Conservation (phyloP, 169 alveolate species). For the Eimeria zaria region DNA sequence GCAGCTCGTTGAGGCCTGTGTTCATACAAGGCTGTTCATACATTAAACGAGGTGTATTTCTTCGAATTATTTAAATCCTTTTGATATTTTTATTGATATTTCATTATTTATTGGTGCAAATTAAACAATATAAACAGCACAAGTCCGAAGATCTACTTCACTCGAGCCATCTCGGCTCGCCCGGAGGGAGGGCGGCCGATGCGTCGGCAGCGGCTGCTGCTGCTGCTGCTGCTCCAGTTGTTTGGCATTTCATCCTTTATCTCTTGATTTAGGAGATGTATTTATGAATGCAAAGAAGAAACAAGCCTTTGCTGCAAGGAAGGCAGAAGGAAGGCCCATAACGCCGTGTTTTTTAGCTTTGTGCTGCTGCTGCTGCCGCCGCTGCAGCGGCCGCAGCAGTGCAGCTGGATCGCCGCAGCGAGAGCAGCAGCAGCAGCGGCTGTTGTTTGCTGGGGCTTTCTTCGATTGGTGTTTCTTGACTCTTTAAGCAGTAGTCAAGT, state of each 20-base stretch:
- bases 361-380: slow-evolving; percentile 51
- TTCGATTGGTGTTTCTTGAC: not conserved
- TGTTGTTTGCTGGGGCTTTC: not conserved
- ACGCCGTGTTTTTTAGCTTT: not conserved
- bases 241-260: not conserved
- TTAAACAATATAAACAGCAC: not conserved
- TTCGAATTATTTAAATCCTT: not conserved
- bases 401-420: slow-evolving; percentile 57
- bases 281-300: not conserved
- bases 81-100: not conserved
- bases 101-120: not conserved
- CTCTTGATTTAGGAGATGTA: not conserved
- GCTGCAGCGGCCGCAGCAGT: slow-evolving; percentile 62
- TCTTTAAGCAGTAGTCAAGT: not conserved
- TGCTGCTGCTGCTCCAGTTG: not conserved
- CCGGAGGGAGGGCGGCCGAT: not conserved
- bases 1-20: slow-evolving; percentile 33
- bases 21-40: not conserved
- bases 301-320: not conserved
- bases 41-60: not conserved
- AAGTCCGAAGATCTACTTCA: not conserved
- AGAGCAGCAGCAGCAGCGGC: slow-evolving; percentile 34
- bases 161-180: not conserved
- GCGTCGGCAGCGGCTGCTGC: not conserved
- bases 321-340: slow-evolving; percentile 3